Evolutionary conservation across 2,329 filamentous ascomycete genomes (phyloP).

Genomic region (Pseudogymnoascus sp.): DNA sequence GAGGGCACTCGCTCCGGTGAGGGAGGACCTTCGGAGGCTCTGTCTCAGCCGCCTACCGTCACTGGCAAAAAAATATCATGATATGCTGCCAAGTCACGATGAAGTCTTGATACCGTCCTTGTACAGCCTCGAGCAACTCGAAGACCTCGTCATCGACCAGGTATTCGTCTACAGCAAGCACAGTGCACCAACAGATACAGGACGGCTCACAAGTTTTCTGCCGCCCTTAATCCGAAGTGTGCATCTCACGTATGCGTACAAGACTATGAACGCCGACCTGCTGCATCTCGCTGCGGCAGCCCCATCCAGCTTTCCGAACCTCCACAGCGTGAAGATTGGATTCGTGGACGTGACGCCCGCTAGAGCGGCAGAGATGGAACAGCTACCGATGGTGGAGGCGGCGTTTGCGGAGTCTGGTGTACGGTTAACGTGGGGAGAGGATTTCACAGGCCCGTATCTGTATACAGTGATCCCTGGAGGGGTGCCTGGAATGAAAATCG

Average conservation of each 20-base stretch:
- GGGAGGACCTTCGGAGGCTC: neutral
- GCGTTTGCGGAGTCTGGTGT: neutral
- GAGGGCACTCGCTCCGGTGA: neutral
- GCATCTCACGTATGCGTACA: neutral
- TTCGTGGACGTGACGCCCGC: neutral
- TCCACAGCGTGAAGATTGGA: neutral
- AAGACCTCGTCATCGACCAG: neutral
- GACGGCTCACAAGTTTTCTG: neutral
- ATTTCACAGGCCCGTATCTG: neutral
- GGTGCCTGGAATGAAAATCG: neutral
- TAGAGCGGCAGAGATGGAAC: neutral
- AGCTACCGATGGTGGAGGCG: neutral
- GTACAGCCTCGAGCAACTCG: neutral
- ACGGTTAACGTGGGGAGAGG: neutral
- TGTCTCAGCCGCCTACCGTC: neutral
- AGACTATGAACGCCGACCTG: neutral
- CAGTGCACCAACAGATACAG: neutral
- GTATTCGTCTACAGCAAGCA: neutral
- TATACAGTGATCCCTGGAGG: neutral
- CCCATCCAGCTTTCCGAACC: neutral
- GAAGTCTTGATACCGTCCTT: neutral
- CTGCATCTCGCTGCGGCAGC: neutral
- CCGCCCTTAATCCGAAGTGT: neutral
- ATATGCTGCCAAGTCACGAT: too few relatives aligned
- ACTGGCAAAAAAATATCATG: neutral